Evolutionary conservation across 495 filamentous ascomycete genomes (phyloP).

Genomic region (Annulohypoxylon stygium): DNA sequence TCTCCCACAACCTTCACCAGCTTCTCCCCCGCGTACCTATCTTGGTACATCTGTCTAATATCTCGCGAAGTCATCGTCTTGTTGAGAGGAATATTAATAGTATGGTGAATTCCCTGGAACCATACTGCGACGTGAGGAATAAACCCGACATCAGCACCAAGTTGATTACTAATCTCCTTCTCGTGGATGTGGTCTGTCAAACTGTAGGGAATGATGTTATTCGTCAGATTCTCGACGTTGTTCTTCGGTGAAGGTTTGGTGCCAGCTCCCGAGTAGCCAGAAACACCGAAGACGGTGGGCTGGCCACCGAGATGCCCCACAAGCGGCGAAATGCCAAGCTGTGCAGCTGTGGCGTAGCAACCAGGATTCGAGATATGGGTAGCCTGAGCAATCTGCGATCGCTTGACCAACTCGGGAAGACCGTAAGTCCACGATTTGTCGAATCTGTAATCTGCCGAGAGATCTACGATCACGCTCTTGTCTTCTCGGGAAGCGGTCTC

Average conservation of each 20-base stretch:
- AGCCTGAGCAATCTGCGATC: conserved; percentile 82
- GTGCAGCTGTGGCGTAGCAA: conserved; percentile 97
- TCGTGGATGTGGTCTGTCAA: conserved; percentile 97
- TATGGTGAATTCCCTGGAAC: conserved; percentile 97
- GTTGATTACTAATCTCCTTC: conserved; percentile 84
- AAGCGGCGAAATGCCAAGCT: conserved; percentile 89
- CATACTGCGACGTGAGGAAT: conserved; percentile 95
- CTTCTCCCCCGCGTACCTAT: conserved; percentile 94
- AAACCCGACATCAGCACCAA: conserved; percentile 84
- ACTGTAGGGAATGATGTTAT: conserved; percentile 94
- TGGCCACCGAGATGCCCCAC: conserved; percentile 81
- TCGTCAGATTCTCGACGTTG: conserved; percentile 85
- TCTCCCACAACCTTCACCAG: conserved; percentile 94
- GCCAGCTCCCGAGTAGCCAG: conserved; percentile 95
- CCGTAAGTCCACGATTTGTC: conserved; percentile 93
- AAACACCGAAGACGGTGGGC: conserved; percentile 92
- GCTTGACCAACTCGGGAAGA: conserved; percentile 86
- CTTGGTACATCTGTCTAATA: conserved; percentile 94
- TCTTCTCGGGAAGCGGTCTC: conserved; percentile 59
- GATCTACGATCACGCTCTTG: conserved; percentile 88
- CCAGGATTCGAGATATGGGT: conserved; percentile 94
- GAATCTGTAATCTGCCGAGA: conserved; percentile 96
- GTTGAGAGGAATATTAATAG: conserved; percentile 88
- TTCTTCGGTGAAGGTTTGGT: conserved; percentile 98
- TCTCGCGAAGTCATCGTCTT: conserved; percentile 89